Base-by-base conservation (phyloP, 2,329 filamentous ascomycete genomes). In the Phoma sp. region DNA sequence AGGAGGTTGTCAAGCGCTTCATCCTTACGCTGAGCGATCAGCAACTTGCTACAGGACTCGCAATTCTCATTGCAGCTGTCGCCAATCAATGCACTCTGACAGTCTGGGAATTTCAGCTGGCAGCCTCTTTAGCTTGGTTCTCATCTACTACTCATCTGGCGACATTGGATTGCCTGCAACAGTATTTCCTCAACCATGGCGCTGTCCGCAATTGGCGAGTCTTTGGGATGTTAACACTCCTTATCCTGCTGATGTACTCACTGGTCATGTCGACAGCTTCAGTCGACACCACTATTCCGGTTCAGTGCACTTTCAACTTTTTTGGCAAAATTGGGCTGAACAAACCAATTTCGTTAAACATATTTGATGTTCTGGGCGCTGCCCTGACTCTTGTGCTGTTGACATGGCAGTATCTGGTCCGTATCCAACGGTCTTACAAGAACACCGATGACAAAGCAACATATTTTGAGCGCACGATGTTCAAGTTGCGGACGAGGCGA, bases 1-100 rank as follows among this genome's bases (percentile, higher is more conserved):
- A 60, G 25, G 45, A 51, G n/a, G 60, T 57, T 9, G n/a, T 65
- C 23, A 56, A 53, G 7, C 57, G 55, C 11, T 70, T 71, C 29
- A 56, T 70, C 21, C 58, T 71, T 9, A 45, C 60, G 10, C 47
- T 71, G 11, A 68, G 65, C 50, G 65, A 68, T 15, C 64, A 68
- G 32, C 60, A 68, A 45, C 59, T 67, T 12, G 59, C 45, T 11
- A 60, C 60, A 7, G 62, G 64, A 2, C 40, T 68, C 9, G 65
- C 60, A 3, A 60, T 67, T n/a, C 36, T 66, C 1, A 42, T 65
- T 20, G 61, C 54, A 14, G 57, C 55, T 15, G 38, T 61, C 12
- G 37, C 51, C n/a, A 65, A 64, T 10, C 56, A 56, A 26, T 64
- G 64, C 34, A 60, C 47, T 1, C 36, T 68, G 4, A 54, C 62